Conservation (phyloP, 495 filamentous ascomycete species). For the Venustampulla echinocandica region DNA sequence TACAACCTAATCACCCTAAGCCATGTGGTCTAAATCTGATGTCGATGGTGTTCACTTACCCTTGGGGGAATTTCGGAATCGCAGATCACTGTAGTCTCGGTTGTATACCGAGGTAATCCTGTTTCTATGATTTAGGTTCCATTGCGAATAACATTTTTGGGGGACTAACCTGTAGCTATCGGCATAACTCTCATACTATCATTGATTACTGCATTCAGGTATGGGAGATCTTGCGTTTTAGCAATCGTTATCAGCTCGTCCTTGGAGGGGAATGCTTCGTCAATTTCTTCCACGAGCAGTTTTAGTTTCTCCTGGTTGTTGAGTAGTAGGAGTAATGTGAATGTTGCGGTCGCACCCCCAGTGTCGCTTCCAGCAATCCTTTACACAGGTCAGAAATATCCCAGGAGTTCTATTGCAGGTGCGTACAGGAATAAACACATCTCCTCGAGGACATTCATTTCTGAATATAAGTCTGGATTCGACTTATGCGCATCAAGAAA, state of each 20-base stretch:
- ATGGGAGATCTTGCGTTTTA: slow-evolving; percentile 11
- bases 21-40: not conserved
- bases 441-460: slow-evolving; percentile 12
- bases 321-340: slow-evolving; percentile 9
- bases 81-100: slow-evolving; percentile 6
- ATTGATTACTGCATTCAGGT: slow-evolving; percentile 14
- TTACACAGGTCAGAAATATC: not conserved
- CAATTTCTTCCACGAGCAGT: slow-evolving; percentile 7
- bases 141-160: not conserved
- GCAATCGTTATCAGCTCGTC: slow-evolving; percentile 13
- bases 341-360: slow-evolving; percentile 6
- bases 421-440: slow-evolving; percentile 19
- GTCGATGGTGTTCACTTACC: slow-evolving; percentile 3
- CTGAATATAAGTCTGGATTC: slow-evolving; percentile 10
- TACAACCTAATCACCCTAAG: slow-evolving; percentile 6
- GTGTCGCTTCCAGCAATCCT: slow-evolving; percentile 19
- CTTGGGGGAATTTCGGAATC: slow-evolving; percentile 13
- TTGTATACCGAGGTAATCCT: slow-evolving; percentile 8
- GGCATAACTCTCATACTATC: slow-evolving; percentile 17
- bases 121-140: slow-evolving; percentile 2
- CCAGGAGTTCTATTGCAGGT: not conserved
- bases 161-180: slow-evolving; percentile 8
- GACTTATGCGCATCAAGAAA: slow-evolving; percentile 15
- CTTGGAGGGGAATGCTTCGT: slow-evolving; percentile 3
- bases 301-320: slow-evolving; percentile 13